These are phyloP conservation scores for Atkinsonella texensis DNA, from an alignment of 2,329 filamentous ascomycete species.

Conservation along the genomic window DNA sequence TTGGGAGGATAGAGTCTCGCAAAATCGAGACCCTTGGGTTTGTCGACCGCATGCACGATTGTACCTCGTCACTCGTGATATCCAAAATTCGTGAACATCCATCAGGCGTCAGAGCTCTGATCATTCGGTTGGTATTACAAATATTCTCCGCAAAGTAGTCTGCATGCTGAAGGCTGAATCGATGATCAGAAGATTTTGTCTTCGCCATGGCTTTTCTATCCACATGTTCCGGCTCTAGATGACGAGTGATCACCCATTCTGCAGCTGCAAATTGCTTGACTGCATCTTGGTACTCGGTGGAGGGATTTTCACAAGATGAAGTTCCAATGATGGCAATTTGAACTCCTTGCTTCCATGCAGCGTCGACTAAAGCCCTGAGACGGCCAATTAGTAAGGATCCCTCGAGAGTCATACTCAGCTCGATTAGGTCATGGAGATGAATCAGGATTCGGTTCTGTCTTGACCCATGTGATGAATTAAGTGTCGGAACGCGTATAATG, in stretches of 20 bases:
- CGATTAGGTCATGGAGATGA: constrained; percentile 70
- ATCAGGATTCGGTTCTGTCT: constrained; percentile 49
- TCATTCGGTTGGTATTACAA: constrained; percentile 34
- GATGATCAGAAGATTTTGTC: neutral
- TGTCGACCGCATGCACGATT: constrained; percentile 15
- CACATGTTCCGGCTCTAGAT: constrained; percentile 19
- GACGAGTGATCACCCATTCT: constrained; percentile 29
- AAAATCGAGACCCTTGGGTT: constrained; percentile 18
- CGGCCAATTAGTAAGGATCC: constrained; percentile 58
- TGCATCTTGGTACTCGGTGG: constrained; percentile 28
- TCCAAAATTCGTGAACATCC: constrained; percentile 3
- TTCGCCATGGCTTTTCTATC: constrained; percentile 7
- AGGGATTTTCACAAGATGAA: constrained; percentile 43
- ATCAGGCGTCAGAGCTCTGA: constrained; percentile 24
- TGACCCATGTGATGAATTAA: constrained; percentile 19
- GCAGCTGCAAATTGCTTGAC: constrained; percentile 26
- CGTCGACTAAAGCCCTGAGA: constrained; percentile 60
- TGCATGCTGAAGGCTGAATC: constrained; percentile 18
- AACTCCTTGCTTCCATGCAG: constrained; percentile 57
- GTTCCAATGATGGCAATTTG: constrained; percentile 73
- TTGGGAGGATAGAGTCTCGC: constrained; percentile 23
- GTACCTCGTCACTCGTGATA: constrained; percentile 14
- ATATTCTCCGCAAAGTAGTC: constrained; percentile 35
- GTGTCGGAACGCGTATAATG: constrained; percentile 37
- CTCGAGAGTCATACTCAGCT: constrained; percentile 57